Evolutionary conservation across 176 grass and related monocot genomes (phyloP), one percentile per base, ranked within the genome.

Genomic region (Alopecurus myosuroides): DNA sequence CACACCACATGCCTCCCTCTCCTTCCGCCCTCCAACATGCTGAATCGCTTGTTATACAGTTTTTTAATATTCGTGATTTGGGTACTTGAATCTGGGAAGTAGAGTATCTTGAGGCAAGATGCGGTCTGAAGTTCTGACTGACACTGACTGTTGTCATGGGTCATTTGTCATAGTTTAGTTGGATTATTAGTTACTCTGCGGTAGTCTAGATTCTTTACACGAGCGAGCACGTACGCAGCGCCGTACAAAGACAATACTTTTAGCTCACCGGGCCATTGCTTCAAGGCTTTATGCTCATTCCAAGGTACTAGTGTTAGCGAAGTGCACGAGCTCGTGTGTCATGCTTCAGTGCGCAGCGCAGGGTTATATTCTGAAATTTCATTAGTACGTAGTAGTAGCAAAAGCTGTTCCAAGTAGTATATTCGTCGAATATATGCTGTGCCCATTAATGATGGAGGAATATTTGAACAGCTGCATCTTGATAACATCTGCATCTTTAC

Each of bases 1-100:
- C n/a, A 20, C 20, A 26, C 25, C 62, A 1, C 31, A 23, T 17
- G 58, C 20, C 22, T 60, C 8, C 20, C 22, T 60, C 8, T 6
- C 22, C 57, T 14, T 28, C 40, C 40, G 9, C 7, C 40, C 3
- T 41, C 40, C 1, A 41, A 41, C 40, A 41, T 41, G 40, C 40
- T 41, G 40, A 41, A 1, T 41, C 37, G 36, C n/a, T n/a, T n/a
- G n/a, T n/a, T n/a, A n/a, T n/a, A n/a, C n/a, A n/a, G n/a, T n/a
- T n/a, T n/a, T 9, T 5, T 23, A 6, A 5, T 58, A 58, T 44
- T 36, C 11, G 3, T 26, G 51, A 36, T 72, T 88, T 19, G 52
- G 13, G 15, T 52, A 73, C 65, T 79, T 84, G 81, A 84, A 73
- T 78, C 65, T 79, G 18, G 74, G 11, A 33, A 63, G 11, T 57